Conservation (phyloP, 768 basidiomycete species). For the Hirschioporus abietinus region DNA sequence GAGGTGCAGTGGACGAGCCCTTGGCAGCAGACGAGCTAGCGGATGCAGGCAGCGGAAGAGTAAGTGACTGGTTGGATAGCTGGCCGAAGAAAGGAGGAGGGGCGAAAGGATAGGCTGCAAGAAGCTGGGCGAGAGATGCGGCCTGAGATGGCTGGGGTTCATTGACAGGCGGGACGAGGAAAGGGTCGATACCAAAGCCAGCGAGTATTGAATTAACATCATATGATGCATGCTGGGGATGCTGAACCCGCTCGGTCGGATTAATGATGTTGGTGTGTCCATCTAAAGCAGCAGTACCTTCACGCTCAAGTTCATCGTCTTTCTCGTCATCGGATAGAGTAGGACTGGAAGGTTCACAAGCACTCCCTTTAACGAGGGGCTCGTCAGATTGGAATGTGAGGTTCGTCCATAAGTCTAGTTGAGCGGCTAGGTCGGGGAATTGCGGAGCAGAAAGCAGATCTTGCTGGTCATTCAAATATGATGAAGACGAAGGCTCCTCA, state of each 20-base stretch:
- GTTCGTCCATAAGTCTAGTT: slow-evolving; percentile 82
- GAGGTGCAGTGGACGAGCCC: slow-evolving; percentile 39
- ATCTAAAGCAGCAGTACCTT: slow-evolving; percentile 41
- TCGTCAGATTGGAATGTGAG: slow-evolving; percentile 77
- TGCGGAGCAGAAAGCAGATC: slow-evolving; percentile 59
- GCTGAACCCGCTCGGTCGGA: slow-evolving; percentile 36
- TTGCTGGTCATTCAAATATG: slow-evolving; percentile 32
- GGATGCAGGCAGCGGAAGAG: slow-evolving; percentile 20
- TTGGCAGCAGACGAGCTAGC: slow-evolving; percentile 33
- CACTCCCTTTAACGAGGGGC: slow-evolving; percentile 34
- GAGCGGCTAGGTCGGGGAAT: slow-evolving; percentile 70
- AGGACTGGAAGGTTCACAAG: slow-evolving; percentile 26
- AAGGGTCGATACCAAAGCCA: slow-evolving; percentile 39
- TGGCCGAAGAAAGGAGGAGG: slow-evolving; percentile 17
- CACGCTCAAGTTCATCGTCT: slow-evolving; percentile 29
- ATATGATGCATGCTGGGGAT: slow-evolving; percentile 33
- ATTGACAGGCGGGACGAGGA: slow-evolving; percentile 26
- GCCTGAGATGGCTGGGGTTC: slow-evolving; percentile 28
- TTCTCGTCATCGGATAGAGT: slow-evolving; percentile 37
- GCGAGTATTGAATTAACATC: slow-evolving; percentile 37
- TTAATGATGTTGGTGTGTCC: slow-evolving; percentile 56
- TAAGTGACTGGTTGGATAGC: slow-evolving; percentile 14
- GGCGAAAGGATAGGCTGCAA: slow-evolving; percentile 46
- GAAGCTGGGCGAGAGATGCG: slow-evolving; percentile 66
- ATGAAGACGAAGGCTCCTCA: slow-evolving; percentile 32